Evolutionary conservation across 2,329 filamentous ascomycete species (phyloP).

Genomic region (Aspergillus sp.): DNA sequence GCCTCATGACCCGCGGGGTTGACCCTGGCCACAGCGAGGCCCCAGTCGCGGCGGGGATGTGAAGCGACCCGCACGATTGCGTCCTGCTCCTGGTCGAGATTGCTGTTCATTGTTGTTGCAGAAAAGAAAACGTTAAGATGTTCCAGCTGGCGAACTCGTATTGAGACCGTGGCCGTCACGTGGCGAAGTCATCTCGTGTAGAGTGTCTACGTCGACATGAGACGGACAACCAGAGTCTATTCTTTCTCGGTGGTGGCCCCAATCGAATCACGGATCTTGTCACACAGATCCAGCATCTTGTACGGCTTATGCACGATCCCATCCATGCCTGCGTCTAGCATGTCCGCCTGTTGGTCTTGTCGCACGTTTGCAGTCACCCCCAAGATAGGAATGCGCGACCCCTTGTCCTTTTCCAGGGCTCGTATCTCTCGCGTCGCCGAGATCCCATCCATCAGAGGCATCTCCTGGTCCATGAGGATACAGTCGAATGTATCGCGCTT

Average conservation of each 20-base stretch:
- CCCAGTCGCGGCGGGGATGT: too few species aligned
- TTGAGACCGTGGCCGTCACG: too few species aligned
- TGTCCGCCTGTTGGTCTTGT: slow-evolving; percentile 70
- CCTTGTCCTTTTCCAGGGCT: slow-evolving; percentile 58
- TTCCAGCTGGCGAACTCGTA: too few species aligned
- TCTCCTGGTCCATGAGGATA: slow-evolving; percentile 78
- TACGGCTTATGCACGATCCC: slow-evolving; percentile 80
- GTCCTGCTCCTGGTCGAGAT: too few species aligned
- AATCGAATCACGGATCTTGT: slow-evolving; percentile 52
- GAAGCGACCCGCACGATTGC: too few species aligned
- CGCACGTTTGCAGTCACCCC: slow-evolving; percentile 70
- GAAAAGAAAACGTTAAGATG: too few species aligned
- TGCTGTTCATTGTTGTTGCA: too few species aligned
- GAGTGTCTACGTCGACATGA: too few species aligned
- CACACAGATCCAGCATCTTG: slow-evolving; percentile 68
- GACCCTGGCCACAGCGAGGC: too few species aligned
- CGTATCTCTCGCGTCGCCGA: slow-evolving; percentile 70
- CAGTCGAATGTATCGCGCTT: slow-evolving; percentile 51
- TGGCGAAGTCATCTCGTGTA: too few species aligned
- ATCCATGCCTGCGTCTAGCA: slow-evolving; percentile 72
- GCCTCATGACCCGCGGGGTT: too few species aligned
- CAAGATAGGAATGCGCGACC: slow-evolving; percentile 31
- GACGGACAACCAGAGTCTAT: background rate
- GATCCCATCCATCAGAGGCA: slow-evolving; percentile 81
- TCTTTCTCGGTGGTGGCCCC: background rate